phyloP scores from a whole-genome alignment of 176 grass and related monocot species.

The Oryza rufipogon region DNA sequence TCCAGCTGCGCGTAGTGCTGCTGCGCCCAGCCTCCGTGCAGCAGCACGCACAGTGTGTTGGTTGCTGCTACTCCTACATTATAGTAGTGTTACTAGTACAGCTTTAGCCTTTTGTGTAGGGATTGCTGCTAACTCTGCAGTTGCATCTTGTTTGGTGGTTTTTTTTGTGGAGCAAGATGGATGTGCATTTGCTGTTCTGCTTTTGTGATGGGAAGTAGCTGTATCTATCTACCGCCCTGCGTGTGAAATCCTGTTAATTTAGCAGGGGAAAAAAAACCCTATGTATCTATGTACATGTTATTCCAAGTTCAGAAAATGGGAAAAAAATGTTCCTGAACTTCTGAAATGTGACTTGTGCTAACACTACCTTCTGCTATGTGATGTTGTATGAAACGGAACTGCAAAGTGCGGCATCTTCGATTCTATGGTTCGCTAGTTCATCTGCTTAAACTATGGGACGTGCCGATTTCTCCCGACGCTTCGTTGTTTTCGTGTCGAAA shows the following conservation, averaged over 20 bases:
- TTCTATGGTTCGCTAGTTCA: not conserved
- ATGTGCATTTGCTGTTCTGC: conserved; percentile 21
- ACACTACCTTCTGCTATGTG: not conserved
- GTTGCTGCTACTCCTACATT: no score
- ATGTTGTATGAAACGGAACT: not conserved
- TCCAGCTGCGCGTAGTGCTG: conserved; percentile 35
- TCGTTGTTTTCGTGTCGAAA: not conserved
- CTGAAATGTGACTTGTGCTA: no score
- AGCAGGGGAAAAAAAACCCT: not conserved
- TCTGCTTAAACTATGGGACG: not conserved
- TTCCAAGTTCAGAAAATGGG: not conserved
- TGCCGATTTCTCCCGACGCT: not conserved
- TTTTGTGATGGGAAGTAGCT: not conserved
- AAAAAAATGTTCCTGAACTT: not conserved
- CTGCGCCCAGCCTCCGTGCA: not conserved
- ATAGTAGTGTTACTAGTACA: no score
- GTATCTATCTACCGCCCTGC: not conserved
- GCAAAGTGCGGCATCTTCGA: no score
- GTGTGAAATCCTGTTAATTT: not conserved
- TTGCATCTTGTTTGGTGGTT: not conserved
- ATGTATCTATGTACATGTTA: conserved; percentile 24
- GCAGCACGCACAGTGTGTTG: no score
- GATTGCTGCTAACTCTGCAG: not conserved
- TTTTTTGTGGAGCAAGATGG: conserved; percentile 15
- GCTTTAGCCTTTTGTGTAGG: not conserved